Evolutionary conservation across 129 eudicot species (phyloP).

Genomic region (Solidago caesia): DNA sequence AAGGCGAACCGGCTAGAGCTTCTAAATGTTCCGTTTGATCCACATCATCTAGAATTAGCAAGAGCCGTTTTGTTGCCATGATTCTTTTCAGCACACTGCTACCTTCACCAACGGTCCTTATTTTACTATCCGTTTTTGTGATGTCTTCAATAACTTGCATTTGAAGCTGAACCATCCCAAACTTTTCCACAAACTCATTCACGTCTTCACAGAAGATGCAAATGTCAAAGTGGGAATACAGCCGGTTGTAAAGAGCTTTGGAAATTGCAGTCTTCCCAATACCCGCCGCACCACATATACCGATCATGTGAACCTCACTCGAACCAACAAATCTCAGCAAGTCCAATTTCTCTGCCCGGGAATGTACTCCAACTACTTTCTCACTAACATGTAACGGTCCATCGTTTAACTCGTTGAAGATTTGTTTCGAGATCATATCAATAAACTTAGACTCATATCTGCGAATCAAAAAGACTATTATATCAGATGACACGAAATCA

Average conservation of each 20-base stretch:
- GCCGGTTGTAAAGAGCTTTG: slow-evolving; percentile 29
- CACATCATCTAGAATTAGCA: slow-evolving; percentile 35
- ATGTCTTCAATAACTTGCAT: slow-evolving; percentile 27
- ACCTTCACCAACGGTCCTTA: slow-evolving; percentile 34
- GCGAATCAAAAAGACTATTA: not conserved
- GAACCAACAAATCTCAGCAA: slow-evolving; percentile 19
- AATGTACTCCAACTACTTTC: slow-evolving; percentile 34
- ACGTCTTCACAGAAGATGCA: slow-evolving; percentile 31
- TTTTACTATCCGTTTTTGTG: slow-evolving; percentile 22
- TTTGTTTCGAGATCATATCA: slow-evolving; percentile 30
- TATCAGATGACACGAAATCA: no score
- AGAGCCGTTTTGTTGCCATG: slow-evolving; percentile 15
- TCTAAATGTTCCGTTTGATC: slow-evolving; percentile 24
- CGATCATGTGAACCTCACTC: slow-evolving; percentile 33
- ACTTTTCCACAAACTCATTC: slow-evolving; percentile 9
- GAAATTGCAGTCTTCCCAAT: slow-evolving; percentile 38
- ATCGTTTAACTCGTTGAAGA: slow-evolving; percentile 27
- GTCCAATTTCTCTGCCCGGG: slow-evolving; percentile 20
- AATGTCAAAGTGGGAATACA: slow-evolving; percentile 22
- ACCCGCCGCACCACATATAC: slow-evolving; percentile 31
- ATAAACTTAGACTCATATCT: slow-evolving; percentile 38
- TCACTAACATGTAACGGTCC: slow-evolving; percentile 32
- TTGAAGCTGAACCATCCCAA: slow-evolving; percentile 33
- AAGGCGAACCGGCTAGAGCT: slow-evolving; percentile 22
- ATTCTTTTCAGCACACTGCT: slow-evolving; percentile 21